Percentiles rank a stretch among this genome's conserved stretches.
phyloP scores from a whole-genome alignment of 1,139 yeast species.

The Lodderomyces theae region DNA sequence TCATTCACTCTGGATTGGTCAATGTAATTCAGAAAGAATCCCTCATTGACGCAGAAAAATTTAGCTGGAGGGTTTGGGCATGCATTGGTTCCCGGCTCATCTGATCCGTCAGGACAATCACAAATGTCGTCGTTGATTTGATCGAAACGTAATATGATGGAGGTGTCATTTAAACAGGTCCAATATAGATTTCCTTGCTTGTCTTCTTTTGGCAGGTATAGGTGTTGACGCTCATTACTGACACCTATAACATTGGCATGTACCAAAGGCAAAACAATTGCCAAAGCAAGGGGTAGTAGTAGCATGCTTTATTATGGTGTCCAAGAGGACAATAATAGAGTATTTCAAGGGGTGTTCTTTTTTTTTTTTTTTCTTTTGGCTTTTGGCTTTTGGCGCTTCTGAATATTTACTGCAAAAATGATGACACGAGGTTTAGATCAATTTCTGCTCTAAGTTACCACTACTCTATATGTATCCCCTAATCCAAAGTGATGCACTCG shows the following conservation, averaged over 20 bases:
- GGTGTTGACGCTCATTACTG: constrained; percentile 36
- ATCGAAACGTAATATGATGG: constrained; percentile 52
- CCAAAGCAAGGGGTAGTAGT: neutral
- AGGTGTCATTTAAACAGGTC: constrained; percentile 68
- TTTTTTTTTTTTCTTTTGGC: no score
- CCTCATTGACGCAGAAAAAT: constrained; percentile 79
- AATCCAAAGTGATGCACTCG: constrained; percentile 24
- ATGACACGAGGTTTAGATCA: no score
- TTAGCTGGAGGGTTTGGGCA: constrained; percentile 48
- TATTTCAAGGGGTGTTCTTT: no score
- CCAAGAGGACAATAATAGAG: no score
- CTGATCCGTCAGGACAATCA: constrained; percentile 98
- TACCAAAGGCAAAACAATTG: neutral
- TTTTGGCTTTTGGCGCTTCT: constrained; percentile 5
- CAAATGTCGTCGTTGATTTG: constrained; percentile 87
- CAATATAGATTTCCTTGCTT: constrained; percentile 46
- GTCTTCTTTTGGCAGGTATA: constrained; percentile 54
- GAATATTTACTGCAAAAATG: no score
- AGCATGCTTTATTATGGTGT: no score
- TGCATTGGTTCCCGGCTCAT: constrained; percentile 94
- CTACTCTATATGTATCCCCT: no score
- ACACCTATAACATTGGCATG: constrained; percentile 25
- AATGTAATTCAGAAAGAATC: constrained; percentile 57
- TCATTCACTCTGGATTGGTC: constrained; percentile 72
- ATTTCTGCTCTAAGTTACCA: no score